These are phyloP conservation scores for Fragaria ananassa DNA, from an alignment of 306 rosid genomes.

Conservation along the genomic window DNA sequence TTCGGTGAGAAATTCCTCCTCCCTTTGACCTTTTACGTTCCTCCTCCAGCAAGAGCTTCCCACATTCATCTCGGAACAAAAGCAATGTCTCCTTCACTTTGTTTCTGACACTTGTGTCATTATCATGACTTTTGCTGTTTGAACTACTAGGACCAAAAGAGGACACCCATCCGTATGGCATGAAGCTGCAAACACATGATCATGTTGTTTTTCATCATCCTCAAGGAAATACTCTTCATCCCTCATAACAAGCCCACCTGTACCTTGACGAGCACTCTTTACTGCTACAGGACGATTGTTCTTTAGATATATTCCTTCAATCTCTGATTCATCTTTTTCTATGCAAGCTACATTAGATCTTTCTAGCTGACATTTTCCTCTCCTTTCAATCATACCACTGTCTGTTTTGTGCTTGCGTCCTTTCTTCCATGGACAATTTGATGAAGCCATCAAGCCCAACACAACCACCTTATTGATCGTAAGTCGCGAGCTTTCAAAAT, in stretches of 20 bases:
- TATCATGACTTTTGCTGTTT: not conserved
- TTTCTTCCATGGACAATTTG: conserved; percentile 61
- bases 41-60: conserved; percentile 68
- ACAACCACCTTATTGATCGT: conserved; percentile 26
- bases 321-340: conserved; percentile 31
- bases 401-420: conserved; percentile 24
- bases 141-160: not conserved
- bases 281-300: conserved; percentile 20
- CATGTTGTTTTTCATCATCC: conserved; percentile 19
- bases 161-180: not conserved
- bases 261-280: conserved; percentile 21
- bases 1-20: conserved; percentile 27
- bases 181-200: conserved; percentile 24
- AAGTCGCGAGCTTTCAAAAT: not conserved
- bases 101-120: conserved; percentile 40
- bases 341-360: conserved; percentile 34
- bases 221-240: conserved; percentile 17
- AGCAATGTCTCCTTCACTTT: conserved; percentile 76
- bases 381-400: conserved; percentile 33
- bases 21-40: conserved; percentile 47
- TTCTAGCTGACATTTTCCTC: conserved; percentile 24
- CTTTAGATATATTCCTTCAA: conserved; percentile 30
- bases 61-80: conserved; percentile 58
- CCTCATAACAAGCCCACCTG: conserved; percentile 33
- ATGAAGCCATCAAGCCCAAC: conserved; percentile 53